Percentiles rank a stretch among this genome's conserved stretches.
Evolutionary conservation across 129 eudicot genomes (phyloP).

Genomic region (Cynara cardunculus): DNA sequence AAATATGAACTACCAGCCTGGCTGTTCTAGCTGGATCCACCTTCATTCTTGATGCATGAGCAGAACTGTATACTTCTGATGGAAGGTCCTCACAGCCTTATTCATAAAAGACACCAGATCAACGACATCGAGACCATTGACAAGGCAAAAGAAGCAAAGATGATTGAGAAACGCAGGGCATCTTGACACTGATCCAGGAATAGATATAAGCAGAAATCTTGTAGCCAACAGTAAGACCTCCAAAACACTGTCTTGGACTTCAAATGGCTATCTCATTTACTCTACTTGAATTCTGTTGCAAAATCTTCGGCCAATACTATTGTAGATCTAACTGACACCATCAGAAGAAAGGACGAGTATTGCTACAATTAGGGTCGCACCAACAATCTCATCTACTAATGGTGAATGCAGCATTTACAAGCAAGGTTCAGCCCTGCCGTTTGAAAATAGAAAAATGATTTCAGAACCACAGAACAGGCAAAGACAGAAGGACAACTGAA

Average conservation of each 20-base stretch:
- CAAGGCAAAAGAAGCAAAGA: slow-evolving; percentile 21
- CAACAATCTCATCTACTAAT: slow-evolving; percentile 34
- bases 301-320: slow-evolving; percentile 30
- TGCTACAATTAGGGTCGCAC: slow-evolving; percentile 28
- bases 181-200: slow-evolving; percentile 33
- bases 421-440: slow-evolving; percentile 52
- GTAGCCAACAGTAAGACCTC: slow-evolving; percentile 19
- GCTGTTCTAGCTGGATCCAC: slow-evolving; percentile 50
- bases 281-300: slow-evolving; percentile 27
- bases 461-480: slow-evolving; percentile 8
- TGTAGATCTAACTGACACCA: slow-evolving; percentile 36
- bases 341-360: slow-evolving; percentile 22
- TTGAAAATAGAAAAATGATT: neutral
- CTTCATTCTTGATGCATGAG: slow-evolving; percentile 31
- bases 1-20: slow-evolving; percentile 31
- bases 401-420: slow-evolving; percentile 27
- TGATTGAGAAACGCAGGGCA: slow-evolving; percentile 36
- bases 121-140: neutral
- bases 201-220: slow-evolving; percentile 14
- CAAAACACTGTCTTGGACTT: slow-evolving; percentile 11
- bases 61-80: slow-evolving; percentile 30
- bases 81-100: slow-evolving; percentile 46
- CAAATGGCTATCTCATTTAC: slow-evolving; percentile 30
- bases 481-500: neutral
- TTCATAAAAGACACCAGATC: slow-evolving; percentile 32